Conservation (phyloP, 1,284 basidiomycete genomes). For the Cerioporus squamosus region DNA sequence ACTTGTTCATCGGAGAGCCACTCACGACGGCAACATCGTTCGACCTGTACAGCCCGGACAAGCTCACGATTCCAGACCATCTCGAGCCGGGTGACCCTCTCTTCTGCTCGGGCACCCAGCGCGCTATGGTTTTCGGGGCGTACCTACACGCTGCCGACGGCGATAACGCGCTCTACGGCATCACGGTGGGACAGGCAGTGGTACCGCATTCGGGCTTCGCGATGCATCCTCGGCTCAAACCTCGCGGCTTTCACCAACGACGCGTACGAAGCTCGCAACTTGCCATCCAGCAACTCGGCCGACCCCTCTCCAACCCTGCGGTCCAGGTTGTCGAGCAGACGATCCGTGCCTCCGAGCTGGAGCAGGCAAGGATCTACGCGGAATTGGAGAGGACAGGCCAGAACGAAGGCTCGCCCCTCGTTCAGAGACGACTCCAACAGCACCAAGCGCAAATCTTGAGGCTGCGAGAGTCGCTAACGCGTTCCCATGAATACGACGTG, state of each 20-base stretch:
- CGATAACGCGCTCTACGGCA: conserved; percentile 14
- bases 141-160: conserved; percentile 19
- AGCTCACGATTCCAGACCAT: conserved; percentile 14
- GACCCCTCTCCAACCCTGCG: conserved; percentile 17
- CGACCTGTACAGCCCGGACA: conserved; percentile 24
- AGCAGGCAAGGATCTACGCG: conserved; percentile 14
- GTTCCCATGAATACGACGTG: conserved; percentile 19
- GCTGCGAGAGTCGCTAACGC: conserved; percentile 14
- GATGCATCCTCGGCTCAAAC: conserved; percentile 17
- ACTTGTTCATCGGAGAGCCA: conserved; percentile 26
- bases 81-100: conserved; percentile 21
- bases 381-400: conserved; percentile 3
- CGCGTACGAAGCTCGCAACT: conserved; percentile 20
- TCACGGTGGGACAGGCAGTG: conserved; percentile 23
- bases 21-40: conserved; percentile 23
- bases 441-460: conserved; percentile 12
- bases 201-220: conserved; percentile 18
- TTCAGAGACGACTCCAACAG: conserved; percentile 12
- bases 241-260: conserved; percentile 13
- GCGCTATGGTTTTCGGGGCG: conserved; percentile 17
- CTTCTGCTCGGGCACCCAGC: conserved; percentile 20
- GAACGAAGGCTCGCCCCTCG: not conserved
- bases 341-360: conserved; percentile 7
- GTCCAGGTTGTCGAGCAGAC: conserved; percentile 14
- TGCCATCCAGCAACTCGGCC: conserved; percentile 17